Evolutionary conservation across 2,329 filamentous ascomycete genomes (phyloP).

Genomic region (Colletotrichum viniferum): DNA sequence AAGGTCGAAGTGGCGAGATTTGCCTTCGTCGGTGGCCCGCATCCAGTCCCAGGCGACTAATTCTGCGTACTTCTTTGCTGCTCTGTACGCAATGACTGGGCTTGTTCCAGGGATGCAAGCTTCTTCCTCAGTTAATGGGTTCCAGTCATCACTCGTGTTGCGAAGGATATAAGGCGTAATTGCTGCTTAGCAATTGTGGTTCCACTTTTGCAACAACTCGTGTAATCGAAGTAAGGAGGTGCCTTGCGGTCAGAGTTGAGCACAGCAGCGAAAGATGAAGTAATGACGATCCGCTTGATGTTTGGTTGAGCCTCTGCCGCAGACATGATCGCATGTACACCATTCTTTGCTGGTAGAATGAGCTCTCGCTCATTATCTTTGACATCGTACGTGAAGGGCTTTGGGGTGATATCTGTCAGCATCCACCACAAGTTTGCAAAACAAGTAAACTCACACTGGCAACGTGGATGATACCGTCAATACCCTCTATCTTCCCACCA

Average conservation of each 20-base stretch:
- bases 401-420: not conserved
- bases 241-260: conserved; percentile 52
- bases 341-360: conserved; percentile 49
- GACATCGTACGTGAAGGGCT: conserved; percentile 48
- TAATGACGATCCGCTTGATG: conserved; percentile 53
- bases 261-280: conserved; percentile 72
- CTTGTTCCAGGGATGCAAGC: conserved; percentile 41
- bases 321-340: conserved; percentile 44
- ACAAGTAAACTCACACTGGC: conserved; percentile 39
- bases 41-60: conserved; percentile 38
- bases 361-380: conserved; percentile 49
- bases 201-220: too few species aligned
- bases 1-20: conserved; percentile 41
- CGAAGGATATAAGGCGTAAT: too few species aligned
- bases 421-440: not conserved
- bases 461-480: conserved; percentile 48
- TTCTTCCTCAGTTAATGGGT: conserved; percentile 57
- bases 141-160: conserved; percentile 62
- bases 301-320: conserved; percentile 28
- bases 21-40: conserved; percentile 25
- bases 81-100: conserved; percentile 42
- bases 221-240: conserved; percentile 56
- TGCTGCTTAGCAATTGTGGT: too few species aligned
- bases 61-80: conserved; percentile 40
- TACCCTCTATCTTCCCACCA: conserved; percentile 39